Conservation (phyloP, 257 asterid genomes). For the Nicotiana noctiflora region DNA sequence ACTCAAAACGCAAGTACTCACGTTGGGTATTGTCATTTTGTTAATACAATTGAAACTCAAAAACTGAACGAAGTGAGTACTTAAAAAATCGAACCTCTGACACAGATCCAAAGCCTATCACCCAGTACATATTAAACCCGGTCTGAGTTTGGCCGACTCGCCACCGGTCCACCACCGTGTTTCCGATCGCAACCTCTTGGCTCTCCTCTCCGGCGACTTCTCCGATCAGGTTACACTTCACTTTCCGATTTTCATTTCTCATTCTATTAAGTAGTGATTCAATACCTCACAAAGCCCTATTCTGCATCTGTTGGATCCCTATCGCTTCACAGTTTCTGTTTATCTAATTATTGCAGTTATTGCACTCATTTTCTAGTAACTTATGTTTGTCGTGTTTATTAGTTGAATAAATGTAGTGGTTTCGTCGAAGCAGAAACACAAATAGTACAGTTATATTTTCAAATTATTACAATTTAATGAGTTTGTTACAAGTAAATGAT, state of each 20-base stretch:
- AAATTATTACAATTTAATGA: not conserved
- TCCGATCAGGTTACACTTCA: slow-evolving; percentile 6
- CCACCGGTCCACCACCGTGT: not conserved
- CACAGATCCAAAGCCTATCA: slow-evolving; percentile 7
- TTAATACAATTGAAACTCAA: not conserved
- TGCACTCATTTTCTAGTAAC: not conserved
- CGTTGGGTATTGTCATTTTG: too few relatives aligned
- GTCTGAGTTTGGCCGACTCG: not conserved
- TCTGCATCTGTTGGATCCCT: not conserved
- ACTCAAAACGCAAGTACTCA: not conserved
- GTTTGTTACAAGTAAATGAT: not conserved
- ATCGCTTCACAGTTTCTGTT: not conserved
- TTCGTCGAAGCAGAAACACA: not conserved
- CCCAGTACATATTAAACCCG: not conserved
- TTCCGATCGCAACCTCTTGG: not conserved
- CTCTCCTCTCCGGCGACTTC: not conserved
- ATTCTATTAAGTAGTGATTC: not conserved
- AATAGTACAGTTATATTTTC: not conserved
- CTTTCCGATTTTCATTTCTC: not conserved
- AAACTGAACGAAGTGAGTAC: not conserved
- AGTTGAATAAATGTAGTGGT: not conserved
- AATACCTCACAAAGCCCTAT: not conserved
- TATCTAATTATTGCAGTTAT: not conserved
- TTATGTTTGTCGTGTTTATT: not conserved
- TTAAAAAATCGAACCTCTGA: not conserved